These are phyloP conservation scores for Aureococcus anophagefferens DNA, from an alignment of 108 stramenopile species.

Conservation along the genomic window DNA sequence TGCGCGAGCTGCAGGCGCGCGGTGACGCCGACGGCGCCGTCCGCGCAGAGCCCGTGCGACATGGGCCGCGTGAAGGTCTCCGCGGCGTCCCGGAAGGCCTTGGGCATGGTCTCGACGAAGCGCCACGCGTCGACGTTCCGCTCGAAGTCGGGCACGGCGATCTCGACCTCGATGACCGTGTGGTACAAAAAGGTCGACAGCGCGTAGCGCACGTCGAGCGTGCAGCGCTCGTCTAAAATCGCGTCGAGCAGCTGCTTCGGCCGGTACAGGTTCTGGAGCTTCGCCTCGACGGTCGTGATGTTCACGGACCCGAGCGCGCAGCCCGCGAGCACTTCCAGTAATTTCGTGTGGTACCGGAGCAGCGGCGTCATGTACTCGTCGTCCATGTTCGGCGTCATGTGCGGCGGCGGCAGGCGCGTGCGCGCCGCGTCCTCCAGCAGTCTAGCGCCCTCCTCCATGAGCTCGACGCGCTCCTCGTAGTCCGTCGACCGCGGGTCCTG, in stretches of 20 bases:
- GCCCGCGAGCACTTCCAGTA: slow-evolving; percentile 14
- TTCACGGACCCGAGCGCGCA: slow-evolving; percentile 20
- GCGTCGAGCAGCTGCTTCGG: slow-evolving; percentile 13
- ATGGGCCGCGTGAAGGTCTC: neutral
- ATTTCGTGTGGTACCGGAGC: slow-evolving; percentile 18
- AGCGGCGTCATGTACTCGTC: slow-evolving; percentile 2
- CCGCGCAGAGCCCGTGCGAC: neutral
- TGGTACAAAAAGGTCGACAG: slow-evolving; percentile 14
- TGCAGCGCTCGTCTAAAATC: slow-evolving; percentile 6
- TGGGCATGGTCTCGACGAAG: neutral
- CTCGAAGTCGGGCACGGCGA: slow-evolving; percentile 14
- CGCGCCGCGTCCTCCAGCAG: too few species aligned
- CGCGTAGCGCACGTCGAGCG: slow-evolving; percentile 1
- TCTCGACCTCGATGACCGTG: slow-evolving; percentile 22
- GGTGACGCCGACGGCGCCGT: too few species aligned
- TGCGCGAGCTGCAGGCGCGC: neutral
- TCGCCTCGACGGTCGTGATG: slow-evolving; percentile 28
- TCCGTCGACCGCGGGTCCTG: neutral
- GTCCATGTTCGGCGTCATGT: neutral
- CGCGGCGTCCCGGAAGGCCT: neutral
- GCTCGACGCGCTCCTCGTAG: neutral
- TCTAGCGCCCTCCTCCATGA: neutral
- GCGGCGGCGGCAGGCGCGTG: neutral
- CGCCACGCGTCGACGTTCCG: slow-evolving; percentile 2
- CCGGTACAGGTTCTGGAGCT: slow-evolving; percentile 17